These are phyloP conservation scores for Simmondsia chinensis DNA, from an alignment of 148 eudicot species.

Conservation along the genomic window DNA sequence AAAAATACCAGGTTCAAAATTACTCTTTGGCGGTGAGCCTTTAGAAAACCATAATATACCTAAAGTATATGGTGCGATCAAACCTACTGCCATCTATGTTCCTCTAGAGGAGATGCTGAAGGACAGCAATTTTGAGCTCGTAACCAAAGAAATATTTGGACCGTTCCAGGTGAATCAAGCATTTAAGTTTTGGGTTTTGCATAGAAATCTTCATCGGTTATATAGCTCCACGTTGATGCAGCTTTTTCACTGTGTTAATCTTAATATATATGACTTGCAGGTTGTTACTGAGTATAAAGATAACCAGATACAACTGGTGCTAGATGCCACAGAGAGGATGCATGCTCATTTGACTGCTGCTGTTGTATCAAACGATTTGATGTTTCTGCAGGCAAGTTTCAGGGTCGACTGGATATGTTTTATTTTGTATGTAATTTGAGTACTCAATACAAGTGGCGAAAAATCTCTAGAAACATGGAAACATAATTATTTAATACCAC, in stretches of 20 bases:
- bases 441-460: not conserved
- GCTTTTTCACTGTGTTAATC: too few relatives aligned
- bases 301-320: conserved; percentile 58
- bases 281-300: conserved; percentile 80
- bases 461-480: not conserved
- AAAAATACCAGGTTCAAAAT: conserved; percentile 70
- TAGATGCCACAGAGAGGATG: conserved; percentile 86
- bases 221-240: too few relatives aligned
- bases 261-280: conserved; percentile 31
- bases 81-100: conserved; percentile 88
- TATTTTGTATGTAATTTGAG: not conserved
- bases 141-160: conserved; percentile 83
- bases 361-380: conserved; percentile 74
- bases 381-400: conserved; percentile 64
- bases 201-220: too few relatives aligned
- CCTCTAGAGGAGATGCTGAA: conserved; percentile 87
- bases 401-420: not conserved
- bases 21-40: conserved; percentile 84
- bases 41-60: conserved; percentile 82
- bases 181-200: too few relatives aligned
- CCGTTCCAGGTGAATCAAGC: conserved; percentile 74
- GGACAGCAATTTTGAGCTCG: conserved; percentile 64
- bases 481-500: too few relatives aligned
- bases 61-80: conserved; percentile 73
- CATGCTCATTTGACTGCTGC: conserved; percentile 98